Evolutionary conservation across 1,139 yeast genomes (phyloP).

Genomic region (Candida buenavistaensis): DNA sequence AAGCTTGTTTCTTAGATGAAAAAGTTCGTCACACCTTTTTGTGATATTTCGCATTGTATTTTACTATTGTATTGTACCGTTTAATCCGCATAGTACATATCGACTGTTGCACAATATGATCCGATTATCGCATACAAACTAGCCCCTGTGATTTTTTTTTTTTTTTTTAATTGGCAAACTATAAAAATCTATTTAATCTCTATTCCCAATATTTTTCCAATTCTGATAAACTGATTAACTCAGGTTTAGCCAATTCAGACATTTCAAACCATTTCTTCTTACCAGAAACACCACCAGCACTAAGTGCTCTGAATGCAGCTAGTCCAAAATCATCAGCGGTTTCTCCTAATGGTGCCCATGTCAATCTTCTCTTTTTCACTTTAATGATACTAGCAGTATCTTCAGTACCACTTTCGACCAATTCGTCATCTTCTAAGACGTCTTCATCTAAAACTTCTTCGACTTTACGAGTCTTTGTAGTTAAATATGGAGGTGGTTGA

Average conservation of each 20-base stretch:
- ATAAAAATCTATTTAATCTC: background rate
- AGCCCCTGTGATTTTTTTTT: no score
- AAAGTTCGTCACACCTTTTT: no score
- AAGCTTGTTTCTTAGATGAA: no score
- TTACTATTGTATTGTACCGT: no score
- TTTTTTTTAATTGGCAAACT: background rate
- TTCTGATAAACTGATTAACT: constrained; percentile 71
- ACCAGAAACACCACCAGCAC: constrained; percentile 8
- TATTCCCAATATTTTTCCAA: constrained; percentile 60
- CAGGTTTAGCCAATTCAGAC: constrained; percentile 47
- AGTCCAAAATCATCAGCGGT: constrained; percentile 63
- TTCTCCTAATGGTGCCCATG: constrained; percentile 30
- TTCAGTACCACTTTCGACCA: constrained; percentile 12
- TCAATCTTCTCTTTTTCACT: constrained; percentile 3
- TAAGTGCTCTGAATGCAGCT: constrained; percentile 55
- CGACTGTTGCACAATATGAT: no score
- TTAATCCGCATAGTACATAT: no score
- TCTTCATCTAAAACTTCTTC: constrained; percentile 24
- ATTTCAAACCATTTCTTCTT: constrained; percentile 57
- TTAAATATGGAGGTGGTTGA: constrained; percentile 30
- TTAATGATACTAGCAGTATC: background rate
- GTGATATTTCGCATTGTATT: no score
- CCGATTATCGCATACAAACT: no score
- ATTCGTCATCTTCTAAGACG: constrained; percentile 43
- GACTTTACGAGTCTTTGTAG: background rate